Evolutionary conservation across 768 basidiomycete genomes (phyloP), one percentile per base, ranked within the genome.

Genomic region (Pisolithus marmoratus): DNA sequence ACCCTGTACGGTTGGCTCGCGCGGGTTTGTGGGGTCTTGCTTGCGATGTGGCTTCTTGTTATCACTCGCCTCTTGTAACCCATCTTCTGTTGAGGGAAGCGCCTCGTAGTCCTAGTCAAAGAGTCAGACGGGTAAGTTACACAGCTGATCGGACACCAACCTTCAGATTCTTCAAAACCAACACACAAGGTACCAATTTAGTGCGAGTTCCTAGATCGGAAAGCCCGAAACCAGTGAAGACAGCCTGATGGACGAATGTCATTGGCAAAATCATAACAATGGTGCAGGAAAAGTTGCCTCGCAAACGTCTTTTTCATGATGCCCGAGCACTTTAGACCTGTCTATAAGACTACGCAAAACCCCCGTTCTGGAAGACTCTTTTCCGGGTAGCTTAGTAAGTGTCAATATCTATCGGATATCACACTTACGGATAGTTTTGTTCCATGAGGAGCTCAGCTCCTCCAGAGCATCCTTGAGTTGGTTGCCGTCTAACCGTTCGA

Each of bases 1-100:
- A 1, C 95, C 95, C 64, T 93, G 91, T 12, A 86, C 79, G 59
- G 82, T 88, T 7, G 85, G 82, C 61, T 84, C 85, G 38, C 82
- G 62, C 1, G 73, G 71, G 50, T 73, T 71, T 49, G 59, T 58
- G 15, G 53, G 48, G 57, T 58, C 50, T 41, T 38, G 49, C 58
- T 54, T 56, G 47, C 36, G 52, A 47, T 24, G 60, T 37, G 46
- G 50, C n/a, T 47, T 53, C 49, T 50, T 55, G 52, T 51, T 46
- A 54, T 46, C 42, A 53, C 50, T 45, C 60, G 29, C 41, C 19
- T 57, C 49, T 46, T 51, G 31, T 17, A 51, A 27, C 31, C 12
- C 34, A 14, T 61, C 60, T 42, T 51, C 51, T 9, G 51, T 27
- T 17, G 43, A 2, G 8, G 52, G 23, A 29, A 56, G 47, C 40